These are phyloP conservation scores for Lecanosticta acicola DNA, from an alignment of 2,329 filamentous ascomycete genomes.

Conservation along the genomic window DNA sequence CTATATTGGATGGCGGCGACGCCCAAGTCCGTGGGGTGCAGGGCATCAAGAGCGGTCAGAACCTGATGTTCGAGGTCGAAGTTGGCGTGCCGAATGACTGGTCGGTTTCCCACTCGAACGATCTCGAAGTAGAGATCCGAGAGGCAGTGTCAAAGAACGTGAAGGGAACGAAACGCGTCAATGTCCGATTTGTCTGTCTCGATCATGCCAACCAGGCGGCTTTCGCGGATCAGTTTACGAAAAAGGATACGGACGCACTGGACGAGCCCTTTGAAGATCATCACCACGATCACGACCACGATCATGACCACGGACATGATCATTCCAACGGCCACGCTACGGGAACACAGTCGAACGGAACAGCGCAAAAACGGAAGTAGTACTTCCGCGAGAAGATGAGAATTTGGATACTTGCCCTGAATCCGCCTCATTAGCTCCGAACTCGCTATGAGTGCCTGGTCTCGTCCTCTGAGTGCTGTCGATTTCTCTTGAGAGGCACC, in stretches of 20 bases:
- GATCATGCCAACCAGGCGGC: slow-evolving; percentile 28
- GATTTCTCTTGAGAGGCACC: too few relatives aligned
- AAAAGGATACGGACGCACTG: slow-evolving; percentile 3
- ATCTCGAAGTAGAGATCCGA: slow-evolving; percentile 69
- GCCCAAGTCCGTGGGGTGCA: slow-evolving; percentile 71
- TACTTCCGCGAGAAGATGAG: too few relatives aligned
- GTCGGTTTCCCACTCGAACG: slow-evolving; percentile 64
- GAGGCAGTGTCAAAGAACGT: slow-evolving; percentile 69
- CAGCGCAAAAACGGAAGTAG: slow-evolving; percentile 5
- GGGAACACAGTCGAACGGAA: slow-evolving; percentile 4
- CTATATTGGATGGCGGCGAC: slow-evolving; percentile 38
- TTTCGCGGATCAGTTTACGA: slow-evolving; percentile 64
- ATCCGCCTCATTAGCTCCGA: too few relatives aligned
- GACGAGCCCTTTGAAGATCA: slow-evolving; percentile 19
- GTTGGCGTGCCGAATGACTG: slow-evolving; percentile 70
- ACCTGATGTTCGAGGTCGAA: slow-evolving; percentile 88
- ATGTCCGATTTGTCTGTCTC: slow-evolving; percentile 70
- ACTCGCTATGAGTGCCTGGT: too few relatives aligned
- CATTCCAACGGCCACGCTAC: slow-evolving; percentile 14
- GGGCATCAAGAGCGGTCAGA: slow-evolving; percentile 92
- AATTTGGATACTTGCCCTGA: too few relatives aligned
- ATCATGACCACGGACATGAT: slow-evolving; percentile 23
- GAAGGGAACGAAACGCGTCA: slow-evolving; percentile 75
- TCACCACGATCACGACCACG: slow-evolving; percentile 21
- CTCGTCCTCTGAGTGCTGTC: too few relatives aligned